Percentiles rank a stretch among this genome's conserved stretches.
Conservation (phyloP, 2,329 filamentous ascomycete species). For the Penicillium sp. region DNA sequence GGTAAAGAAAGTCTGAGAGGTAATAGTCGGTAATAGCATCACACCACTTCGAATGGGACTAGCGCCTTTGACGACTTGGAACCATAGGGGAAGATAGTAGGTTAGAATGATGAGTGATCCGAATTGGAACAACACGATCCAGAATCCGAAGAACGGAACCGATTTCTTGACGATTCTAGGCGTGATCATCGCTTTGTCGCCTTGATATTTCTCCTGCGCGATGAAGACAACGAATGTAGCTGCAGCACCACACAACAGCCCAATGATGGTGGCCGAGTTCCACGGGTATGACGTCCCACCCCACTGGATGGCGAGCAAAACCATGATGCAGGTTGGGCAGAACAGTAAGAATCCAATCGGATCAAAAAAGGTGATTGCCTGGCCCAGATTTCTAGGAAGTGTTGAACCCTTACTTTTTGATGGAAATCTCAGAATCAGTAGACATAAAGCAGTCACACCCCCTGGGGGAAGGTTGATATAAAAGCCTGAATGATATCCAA, state of each 20-base stretch:
- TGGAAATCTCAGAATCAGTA: conserved; percentile 9
- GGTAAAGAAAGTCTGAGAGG: no score
- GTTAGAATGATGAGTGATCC: no score
- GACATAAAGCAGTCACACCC: conserved; percentile 27
- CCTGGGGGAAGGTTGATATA: conserved; percentile 43
- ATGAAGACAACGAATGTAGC: conserved; percentile 38
- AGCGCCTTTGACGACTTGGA: no score
- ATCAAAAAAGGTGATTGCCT: conserved; percentile 12
- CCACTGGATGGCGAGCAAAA: conserved; percentile 49
- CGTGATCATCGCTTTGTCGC: conserved; percentile 46
- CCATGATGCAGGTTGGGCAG: conserved; percentile 36
- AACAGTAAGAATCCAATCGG: conserved; percentile 19
- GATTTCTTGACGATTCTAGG: no score
- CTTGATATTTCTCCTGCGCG: conserved; percentile 37
- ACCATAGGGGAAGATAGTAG: no score
- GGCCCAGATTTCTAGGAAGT: conserved; percentile 1
- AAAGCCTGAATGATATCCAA: conserved; percentile 26
- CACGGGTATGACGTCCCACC: conserved; percentile 41
- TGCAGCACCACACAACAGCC: conserved; percentile 43
- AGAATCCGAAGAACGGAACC: no score
- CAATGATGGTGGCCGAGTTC: conserved; percentile 43
- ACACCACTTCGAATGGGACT: no score
- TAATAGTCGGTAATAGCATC: no score
- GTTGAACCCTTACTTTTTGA: no score
- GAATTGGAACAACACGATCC: no score